Evolutionary conservation across 2,329 filamentous ascomycete genomes (phyloP), one percentile per base, ranked within the genome.

Genomic region (Apiospora rasikravindrae): DNA sequence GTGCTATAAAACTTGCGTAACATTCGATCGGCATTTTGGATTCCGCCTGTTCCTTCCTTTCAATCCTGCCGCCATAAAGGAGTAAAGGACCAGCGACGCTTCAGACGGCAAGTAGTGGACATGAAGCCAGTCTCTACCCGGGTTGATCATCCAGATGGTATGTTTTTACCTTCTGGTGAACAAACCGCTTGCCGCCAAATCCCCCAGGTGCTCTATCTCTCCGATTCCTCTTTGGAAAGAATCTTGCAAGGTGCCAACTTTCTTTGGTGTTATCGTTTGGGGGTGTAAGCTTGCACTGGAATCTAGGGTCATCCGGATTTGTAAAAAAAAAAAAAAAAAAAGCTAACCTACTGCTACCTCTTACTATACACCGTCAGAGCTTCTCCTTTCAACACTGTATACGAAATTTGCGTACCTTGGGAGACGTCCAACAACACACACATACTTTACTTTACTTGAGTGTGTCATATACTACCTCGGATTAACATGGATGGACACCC

Each of bases 1-100:
- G 33, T 64, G 57, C 57, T 64, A 64, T 64, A 64, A 40, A 64
- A 64, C 33, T 64, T 64, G 57, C 33, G 57, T 64, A 64, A 64
- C 57, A 64, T 64, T n/a, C 29, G 57, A 37, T 64, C 57, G 57
- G 57, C 57, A 64, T 40, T 40, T 64, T 40, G 57, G 19, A 64
- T 64, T 5, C 57, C 57, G 57, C 22, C 57, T 64, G n/a, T n/a
- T 64, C 57, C 57, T 64, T 40, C 57, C 33, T 33, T n/a, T 40
- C 19, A n/a, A 64, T 64, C 57, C 53, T 64, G 29, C 57, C 57
- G 57, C 33, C 57, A 11, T 61, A 33, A 11, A 61, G 53, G 53
- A 61, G 53, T 61, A 22, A 22, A 61, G 53, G 29, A 40, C 22
- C 19, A 16, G 33, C 22, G 57, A 24, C 33, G 8, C 57, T 64